These are phyloP conservation scores for Fonsecaea monophora DNA, from an alignment of 2,329 filamentous ascomycete species.

Conservation along the genomic window DNA sequence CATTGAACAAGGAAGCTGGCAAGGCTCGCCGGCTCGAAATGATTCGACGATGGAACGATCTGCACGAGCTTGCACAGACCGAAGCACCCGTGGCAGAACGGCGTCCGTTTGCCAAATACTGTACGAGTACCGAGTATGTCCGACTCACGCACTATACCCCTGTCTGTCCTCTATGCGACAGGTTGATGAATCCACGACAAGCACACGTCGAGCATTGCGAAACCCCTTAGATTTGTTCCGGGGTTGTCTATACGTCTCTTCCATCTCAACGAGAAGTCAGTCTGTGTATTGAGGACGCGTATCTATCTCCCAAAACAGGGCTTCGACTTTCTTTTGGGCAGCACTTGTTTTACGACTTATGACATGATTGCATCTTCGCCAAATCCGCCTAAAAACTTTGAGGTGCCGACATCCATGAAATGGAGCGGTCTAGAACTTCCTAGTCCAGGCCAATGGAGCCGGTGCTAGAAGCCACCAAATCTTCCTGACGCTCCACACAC, in stretches of 20 bases:
- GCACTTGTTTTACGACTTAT: background rate
- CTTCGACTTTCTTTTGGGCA: background rate
- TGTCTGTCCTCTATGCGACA: background rate
- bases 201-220: background rate
- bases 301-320: background rate
- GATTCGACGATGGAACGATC: background rate
- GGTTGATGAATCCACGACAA: background rate
- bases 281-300: background rate
- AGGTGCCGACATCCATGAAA: constrained; percentile 22
- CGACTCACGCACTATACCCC: background rate
- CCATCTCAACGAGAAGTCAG: background rate
- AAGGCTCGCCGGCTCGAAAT: constrained; percentile 2
- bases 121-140: background rate
- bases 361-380: background rate
- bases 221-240: background rate
- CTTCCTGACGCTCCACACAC: constrained; percentile 2
- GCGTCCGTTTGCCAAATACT: background rate
- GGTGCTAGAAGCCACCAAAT: constrained; percentile 9
- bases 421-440: constrained; percentile 23
- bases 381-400: constrained; percentile 6
- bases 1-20: background rate
- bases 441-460: constrained; percentile 8
- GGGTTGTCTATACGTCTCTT: background rate
- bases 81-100: background rate
- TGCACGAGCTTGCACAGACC: background rate